Conservation (phyloP, 78 protist genomes). For the Dictyostelium capitatum region DNA sequence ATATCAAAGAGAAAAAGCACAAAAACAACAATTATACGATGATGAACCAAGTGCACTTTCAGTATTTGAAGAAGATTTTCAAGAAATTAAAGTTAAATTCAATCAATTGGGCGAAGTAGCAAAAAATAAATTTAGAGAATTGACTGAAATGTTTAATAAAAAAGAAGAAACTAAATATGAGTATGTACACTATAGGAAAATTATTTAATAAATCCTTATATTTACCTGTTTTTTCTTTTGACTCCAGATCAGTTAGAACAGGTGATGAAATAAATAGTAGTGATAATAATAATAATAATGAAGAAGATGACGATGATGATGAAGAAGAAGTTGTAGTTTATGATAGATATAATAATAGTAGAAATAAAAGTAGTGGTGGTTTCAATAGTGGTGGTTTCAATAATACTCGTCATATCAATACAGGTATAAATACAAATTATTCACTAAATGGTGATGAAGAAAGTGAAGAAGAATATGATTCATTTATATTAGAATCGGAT, state of each 20-base stretch:
- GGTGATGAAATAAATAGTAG: too few relatives aligned
- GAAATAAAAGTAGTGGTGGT: too few relatives aligned
- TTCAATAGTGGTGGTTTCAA: not conserved
- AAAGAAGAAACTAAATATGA: constrained; percentile 57
- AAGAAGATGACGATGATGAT: constrained; percentile 32
- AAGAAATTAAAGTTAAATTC: constrained; percentile 55
- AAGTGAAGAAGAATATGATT: constrained; percentile 1
- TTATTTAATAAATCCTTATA: too few relatives aligned
- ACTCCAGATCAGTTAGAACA: too few relatives aligned
- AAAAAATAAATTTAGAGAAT: constrained; percentile 54
- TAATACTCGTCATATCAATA: not conserved
- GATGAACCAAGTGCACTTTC: constrained; percentile 17
- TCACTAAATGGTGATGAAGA: not conserved
- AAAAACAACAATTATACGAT: constrained; percentile 15
- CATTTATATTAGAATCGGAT: constrained; percentile 36
- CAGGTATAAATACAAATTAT: not conserved
- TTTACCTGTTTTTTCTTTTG: too few relatives aligned
- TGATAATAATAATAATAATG: not conserved
- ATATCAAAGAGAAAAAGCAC: not conserved
- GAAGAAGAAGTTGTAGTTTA: constrained; percentile 47
- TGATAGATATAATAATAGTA: constrained; percentile 16
- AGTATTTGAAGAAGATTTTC: constrained; percentile 64
- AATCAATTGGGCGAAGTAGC: constrained; percentile 69
- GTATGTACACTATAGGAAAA: too few relatives aligned
- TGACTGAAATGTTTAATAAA: constrained; percentile 58